Evolutionary conservation across 2,329 filamentous ascomycete genomes (phyloP).

Genomic region (Tolypocladium album): DNA sequence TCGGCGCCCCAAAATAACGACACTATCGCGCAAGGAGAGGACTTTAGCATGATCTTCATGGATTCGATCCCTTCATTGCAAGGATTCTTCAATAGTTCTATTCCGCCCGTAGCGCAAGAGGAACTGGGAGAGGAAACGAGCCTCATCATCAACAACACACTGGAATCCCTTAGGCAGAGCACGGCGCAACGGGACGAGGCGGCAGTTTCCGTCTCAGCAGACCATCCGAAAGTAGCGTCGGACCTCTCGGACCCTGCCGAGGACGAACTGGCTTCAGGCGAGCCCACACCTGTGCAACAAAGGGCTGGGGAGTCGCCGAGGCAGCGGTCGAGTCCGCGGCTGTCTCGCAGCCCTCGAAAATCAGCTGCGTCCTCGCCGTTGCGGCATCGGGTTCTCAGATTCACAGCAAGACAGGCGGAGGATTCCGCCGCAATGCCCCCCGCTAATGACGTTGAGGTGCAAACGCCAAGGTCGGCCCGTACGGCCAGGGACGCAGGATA

Average conservation of each 20-base stretch:
- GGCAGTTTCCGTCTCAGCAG: slow-evolving; percentile 3
- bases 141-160: slow-evolving; percentile 42
- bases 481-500: slow-evolving; percentile 3
- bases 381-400: slow-evolving; percentile 21
- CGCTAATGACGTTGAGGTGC: not conserved
- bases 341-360: slow-evolving; percentile 25
- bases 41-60: slow-evolving; percentile 50
- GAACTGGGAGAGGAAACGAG: slow-evolving; percentile 47
- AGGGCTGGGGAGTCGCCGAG: slow-evolving; percentile 10
- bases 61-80: slow-evolving; percentile 42
- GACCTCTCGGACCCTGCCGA: not conserved
- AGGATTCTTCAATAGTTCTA: slow-evolving; percentile 23
- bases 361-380: slow-evolving; percentile 16
- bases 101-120: slow-evolving; percentile 21
- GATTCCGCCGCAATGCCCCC: slow-evolving; percentile 3
- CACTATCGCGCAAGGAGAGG: slow-evolving; percentile 38
- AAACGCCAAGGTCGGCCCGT: slow-evolving; percentile 2
- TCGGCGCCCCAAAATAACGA: slow-evolving; percentile 19
- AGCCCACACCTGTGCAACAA: slow-evolving; percentile 8
- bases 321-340: slow-evolving; percentile 14
- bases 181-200: slow-evolving; percentile 6
- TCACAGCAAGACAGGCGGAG: slow-evolving; percentile 13
- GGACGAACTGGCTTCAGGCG: slow-evolving; percentile 5
- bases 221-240: slow-evolving; percentile 1
- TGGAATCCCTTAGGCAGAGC: slow-evolving; percentile 36